These are phyloP conservation scores for Aspergillus intermedius DNA, from an alignment of 2,329 filamentous ascomycete species.

Conservation along the genomic window DNA sequence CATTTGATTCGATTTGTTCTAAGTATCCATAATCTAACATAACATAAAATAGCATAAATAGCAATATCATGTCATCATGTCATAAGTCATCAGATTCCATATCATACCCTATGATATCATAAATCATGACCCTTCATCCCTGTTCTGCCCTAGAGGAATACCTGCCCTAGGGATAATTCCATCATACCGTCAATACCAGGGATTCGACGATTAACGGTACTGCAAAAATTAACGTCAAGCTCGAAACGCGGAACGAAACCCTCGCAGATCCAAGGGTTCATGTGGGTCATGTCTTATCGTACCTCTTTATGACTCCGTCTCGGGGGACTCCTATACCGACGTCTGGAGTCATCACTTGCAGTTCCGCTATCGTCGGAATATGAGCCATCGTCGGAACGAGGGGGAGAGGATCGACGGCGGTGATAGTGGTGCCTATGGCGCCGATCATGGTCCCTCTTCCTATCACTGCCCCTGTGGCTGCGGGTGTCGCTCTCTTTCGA, in stretches of 20 bases:
- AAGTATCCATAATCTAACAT: not conserved
- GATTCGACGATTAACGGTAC: too few species aligned
- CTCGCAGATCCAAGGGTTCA: too few species aligned
- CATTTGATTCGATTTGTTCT: not conserved
- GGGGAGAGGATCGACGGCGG: slow-evolving; percentile 23
- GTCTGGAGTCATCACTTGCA: not conserved
- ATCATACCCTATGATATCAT: not conserved
- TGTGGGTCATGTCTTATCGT: not conserved
- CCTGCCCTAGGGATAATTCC: too few species aligned
- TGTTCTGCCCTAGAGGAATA: not conserved
- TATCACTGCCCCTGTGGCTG: slow-evolving; percentile 14
- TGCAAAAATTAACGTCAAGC: too few species aligned
- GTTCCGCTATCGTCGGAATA: not conserved
- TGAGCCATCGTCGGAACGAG: slow-evolving; percentile 13
- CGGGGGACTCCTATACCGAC: not conserved
- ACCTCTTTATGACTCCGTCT: not conserved
- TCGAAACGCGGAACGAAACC: too few species aligned
- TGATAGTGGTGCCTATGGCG: slow-evolving; percentile 9
- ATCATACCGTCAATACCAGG: too few species aligned
- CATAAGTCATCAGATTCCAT: too few species aligned
- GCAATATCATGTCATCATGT: not conserved
- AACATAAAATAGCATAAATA: not conserved
- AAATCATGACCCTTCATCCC: not conserved
- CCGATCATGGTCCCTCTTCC: slow-evolving; percentile 34
- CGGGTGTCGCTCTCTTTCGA: slow-evolving; percentile 18